phyloP scores from a whole-genome alignment of 768 basidiomycete genomes.

The Polyporus arcularius region DNA sequence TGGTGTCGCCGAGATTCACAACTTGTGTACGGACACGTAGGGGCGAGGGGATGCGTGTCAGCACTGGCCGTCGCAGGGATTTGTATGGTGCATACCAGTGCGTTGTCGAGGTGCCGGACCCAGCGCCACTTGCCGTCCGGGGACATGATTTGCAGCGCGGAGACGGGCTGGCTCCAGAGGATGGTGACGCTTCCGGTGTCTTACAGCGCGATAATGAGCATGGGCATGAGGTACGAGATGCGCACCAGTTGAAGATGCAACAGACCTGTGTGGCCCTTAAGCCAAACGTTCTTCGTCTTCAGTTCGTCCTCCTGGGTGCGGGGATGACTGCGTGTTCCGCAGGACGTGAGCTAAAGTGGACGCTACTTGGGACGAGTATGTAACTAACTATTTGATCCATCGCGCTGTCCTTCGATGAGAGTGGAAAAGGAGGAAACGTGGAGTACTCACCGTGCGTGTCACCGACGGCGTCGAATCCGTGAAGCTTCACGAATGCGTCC shows the following conservation, averaged over 20 bases:
- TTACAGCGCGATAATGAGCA: constrained; percentile 11
- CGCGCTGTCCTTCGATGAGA: constrained; percentile 31
- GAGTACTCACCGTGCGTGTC: constrained; percentile 37
- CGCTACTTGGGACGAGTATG: too few relatives aligned
- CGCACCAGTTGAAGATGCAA: not conserved
- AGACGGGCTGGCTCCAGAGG: constrained; percentile 62
- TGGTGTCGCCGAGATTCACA: constrained; percentile 58
- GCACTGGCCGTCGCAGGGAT: too few relatives aligned
- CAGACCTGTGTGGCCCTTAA: constrained; percentile 60
- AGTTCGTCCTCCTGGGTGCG: constrained; percentile 49
- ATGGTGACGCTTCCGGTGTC: constrained; percentile 60
- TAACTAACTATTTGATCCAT: constrained; percentile 50
- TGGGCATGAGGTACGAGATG: not conserved
- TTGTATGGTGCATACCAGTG: constrained; percentile 40
- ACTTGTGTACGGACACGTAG: not conserved
- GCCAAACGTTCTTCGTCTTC: constrained; percentile 55
- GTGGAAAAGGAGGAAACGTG: not conserved
- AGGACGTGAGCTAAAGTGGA: too few relatives aligned
- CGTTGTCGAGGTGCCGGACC: constrained; percentile 60
- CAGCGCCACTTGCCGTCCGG: constrained; percentile 56
- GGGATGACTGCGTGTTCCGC: constrained; percentile 42
- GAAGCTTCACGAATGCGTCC: constrained; percentile 42
- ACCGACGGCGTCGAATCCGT: constrained; percentile 37
- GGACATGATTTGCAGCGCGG: constrained; percentile 56
- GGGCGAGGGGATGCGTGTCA: not conserved